Evolutionary conservation across 2,329 filamentous ascomycete genomes (phyloP).

Genomic region (Daldinia sp.): DNA sequence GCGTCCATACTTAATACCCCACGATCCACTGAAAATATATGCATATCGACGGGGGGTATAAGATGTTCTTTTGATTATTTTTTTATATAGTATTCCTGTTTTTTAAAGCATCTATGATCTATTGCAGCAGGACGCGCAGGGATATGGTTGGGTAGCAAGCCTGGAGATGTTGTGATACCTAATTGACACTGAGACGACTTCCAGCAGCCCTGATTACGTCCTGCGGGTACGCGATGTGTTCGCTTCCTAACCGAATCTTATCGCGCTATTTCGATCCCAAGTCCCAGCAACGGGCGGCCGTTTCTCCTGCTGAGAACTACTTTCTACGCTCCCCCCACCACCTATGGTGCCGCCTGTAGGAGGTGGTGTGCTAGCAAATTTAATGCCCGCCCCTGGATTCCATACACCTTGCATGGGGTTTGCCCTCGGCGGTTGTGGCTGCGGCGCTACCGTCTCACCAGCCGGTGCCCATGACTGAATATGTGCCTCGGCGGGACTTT

Average conservation of each 20-base stretch:
- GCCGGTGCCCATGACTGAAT: slow-evolving; percentile 68
- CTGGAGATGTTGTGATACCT: neutral
- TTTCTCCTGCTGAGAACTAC: slow-evolving; percentile 46
- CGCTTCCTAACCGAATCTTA: slow-evolving; percentile 56
- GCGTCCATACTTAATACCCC: neutral
- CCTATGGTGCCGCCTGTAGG: slow-evolving; percentile 6
- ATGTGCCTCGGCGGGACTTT: slow-evolving; percentile 59
- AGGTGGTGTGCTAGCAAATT: slow-evolving; percentile 68
- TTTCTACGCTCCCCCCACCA: slow-evolving; percentile 29
- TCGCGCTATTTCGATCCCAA: slow-evolving; percentile 71
- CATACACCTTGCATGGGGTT: slow-evolving; percentile 70
- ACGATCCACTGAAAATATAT: neutral
- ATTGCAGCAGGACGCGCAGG: neutral
- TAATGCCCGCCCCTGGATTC: slow-evolving; percentile 84
- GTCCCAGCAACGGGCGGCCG: slow-evolving; percentile 54
- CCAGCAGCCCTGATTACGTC: neutral
- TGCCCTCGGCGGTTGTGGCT: slow-evolving; percentile 54
- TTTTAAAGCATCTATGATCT: neutral
- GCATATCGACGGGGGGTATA: neutral
- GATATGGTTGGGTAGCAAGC: neutral
- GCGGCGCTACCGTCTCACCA: slow-evolving; percentile 64
- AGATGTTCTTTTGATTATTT: neutral
- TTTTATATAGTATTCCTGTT: neutral
- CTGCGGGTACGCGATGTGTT: slow-evolving; percentile 54
- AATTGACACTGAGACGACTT: neutral